Conservation (phyloP, 768 basidiomycete genomes). For the Russula emetica region DNA sequence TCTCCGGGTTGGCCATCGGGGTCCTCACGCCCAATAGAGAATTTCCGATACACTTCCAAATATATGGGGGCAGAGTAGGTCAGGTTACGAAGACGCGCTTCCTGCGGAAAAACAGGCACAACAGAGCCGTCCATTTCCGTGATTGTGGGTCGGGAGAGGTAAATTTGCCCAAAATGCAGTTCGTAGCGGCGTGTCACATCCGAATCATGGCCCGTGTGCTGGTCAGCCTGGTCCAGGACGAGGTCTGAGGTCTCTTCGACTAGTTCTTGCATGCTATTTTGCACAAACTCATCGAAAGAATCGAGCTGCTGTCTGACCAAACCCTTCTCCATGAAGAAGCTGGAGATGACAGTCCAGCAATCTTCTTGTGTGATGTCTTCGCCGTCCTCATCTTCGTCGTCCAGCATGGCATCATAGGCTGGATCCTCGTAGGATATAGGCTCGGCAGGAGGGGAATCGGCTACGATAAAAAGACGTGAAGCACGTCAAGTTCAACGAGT, state of each 20-base stretch:
- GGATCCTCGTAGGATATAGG: constrained; percentile 50
- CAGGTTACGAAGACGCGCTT: constrained; percentile 88
- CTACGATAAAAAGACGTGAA: constrained; percentile 25
- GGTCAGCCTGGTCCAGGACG: constrained; percentile 93
- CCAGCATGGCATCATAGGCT: constrained; percentile 47
- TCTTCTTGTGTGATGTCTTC: constrained; percentile 89
- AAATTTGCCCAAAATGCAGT: constrained; percentile 97
- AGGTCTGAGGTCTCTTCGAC: constrained; percentile 96
- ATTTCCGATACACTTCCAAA: constrained; percentile 90
- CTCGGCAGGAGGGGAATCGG: constrained; percentile 24
- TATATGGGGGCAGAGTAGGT: constrained; percentile 96
- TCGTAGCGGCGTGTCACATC: constrained; percentile 89
- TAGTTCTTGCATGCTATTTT: constrained; percentile 98
- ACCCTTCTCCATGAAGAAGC: constrained; percentile 96
- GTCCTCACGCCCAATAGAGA: constrained; percentile 75
- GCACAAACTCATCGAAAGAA: constrained; percentile 98
- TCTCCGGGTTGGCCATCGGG: constrained; percentile 78
- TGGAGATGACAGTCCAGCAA: constrained; percentile 92
- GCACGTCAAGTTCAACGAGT: constrained; percentile 10
- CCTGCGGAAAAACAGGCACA: constrained; percentile 92
- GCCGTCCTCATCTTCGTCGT: constrained; percentile 50
- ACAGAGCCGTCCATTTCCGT: constrained; percentile 95
- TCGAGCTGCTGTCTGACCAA: constrained; percentile 97
- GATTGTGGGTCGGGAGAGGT: constrained; percentile 89
- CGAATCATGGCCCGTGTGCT: constrained; percentile 83